phyloP scores from a whole-genome alignment of 805 yeast genomes.

The Candida koratica region DNA sequence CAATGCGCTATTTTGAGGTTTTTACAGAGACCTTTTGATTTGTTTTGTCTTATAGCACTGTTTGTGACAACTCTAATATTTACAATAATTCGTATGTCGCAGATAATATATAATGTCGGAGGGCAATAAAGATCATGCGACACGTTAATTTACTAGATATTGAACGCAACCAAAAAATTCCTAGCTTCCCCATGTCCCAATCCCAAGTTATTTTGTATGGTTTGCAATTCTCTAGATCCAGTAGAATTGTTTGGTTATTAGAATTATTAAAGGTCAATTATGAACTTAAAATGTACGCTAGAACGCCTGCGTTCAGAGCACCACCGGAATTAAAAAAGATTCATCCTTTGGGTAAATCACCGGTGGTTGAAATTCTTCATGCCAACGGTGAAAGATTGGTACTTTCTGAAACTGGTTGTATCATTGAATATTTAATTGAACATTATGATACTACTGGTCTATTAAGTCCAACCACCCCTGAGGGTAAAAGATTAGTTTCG shows the following conservation, averaged over 20 bases:
- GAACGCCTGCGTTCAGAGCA: constrained; percentile 26
- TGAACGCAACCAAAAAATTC: too few species aligned
- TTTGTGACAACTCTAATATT: too few species aligned
- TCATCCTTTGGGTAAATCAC: constrained; percentile 37
- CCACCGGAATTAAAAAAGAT: constrained; percentile 28
- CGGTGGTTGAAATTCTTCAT: constrained; percentile 28
- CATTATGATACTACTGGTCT: constrained; percentile 44
- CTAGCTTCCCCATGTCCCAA: constrained; percentile 1
- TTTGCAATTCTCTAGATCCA: constrained; percentile 34
- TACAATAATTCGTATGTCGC: too few species aligned
- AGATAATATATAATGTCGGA: too few species aligned
- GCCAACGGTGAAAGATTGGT: constrained; percentile 18
- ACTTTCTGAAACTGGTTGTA: constrained; percentile 60
- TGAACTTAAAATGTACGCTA: constrained; percentile 28
- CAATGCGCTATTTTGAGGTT: too few species aligned
- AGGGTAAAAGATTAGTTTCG: constrained; percentile 42
- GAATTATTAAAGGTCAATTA: constrained; percentile 32
- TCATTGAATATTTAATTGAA: constrained; percentile 48
- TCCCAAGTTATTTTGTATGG: constrained; percentile 16
- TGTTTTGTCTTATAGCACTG: too few species aligned
- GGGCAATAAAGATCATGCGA: too few species aligned
- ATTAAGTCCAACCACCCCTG: constrained; percentile 35
- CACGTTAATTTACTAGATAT: background rate
- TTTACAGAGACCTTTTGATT: too few species aligned
- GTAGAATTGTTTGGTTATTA: constrained; percentile 36